Base-by-base conservation (phyloP, 129 eudicot species). In the Logfia minima region DNA sequence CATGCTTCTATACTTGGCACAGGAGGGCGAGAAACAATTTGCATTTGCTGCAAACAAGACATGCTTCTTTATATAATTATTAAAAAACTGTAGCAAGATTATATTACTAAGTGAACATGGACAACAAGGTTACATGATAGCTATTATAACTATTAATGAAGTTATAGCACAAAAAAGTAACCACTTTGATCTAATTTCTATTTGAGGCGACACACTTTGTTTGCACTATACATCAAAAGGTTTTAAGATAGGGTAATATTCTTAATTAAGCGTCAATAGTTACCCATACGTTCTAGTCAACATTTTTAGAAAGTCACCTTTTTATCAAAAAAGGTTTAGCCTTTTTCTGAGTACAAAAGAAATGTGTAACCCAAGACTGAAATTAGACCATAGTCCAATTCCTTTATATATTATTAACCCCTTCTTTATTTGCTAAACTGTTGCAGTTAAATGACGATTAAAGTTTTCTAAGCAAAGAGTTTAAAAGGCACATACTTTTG, bases 401-500 rank as follows among this genome's bases (percentile, higher is more conserved):
- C 16, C 43, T 28, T 70, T 51, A 48, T 71, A 48, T 51, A 2
- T 1, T 4, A 58, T 6, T 14, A 14, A 21, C 23, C 63, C 63
- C 63, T 58, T n/a, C 19, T n/a, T 56, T 56, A 56, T 56, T 3
- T 56, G 26, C 13, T 18, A 18, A 5, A 56, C 0, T 5, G 23
- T 56, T 56, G 62, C 61, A 56, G 24, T 56, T 56, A 56, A 18
- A 56, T 56, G 26, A 56, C 4, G 10, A n/a, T 56, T n/a, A 1
- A 39, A 6, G 3, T 16, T 52, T 18, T 34, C 43, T 74, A 60
- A 8, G 68, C 55, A 24, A 72, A 69, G 58, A 61, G 60, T 31
- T 8, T 23, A 48, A 16, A 53, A 79, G 72, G 29, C 31, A 21
- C 81, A n/a, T 74, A 88, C 97, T 90, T 87, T 92, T 29, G 96